Conservation (phyloP, 768 basidiomycete species). For the Leccinum rimulosum region DNA sequence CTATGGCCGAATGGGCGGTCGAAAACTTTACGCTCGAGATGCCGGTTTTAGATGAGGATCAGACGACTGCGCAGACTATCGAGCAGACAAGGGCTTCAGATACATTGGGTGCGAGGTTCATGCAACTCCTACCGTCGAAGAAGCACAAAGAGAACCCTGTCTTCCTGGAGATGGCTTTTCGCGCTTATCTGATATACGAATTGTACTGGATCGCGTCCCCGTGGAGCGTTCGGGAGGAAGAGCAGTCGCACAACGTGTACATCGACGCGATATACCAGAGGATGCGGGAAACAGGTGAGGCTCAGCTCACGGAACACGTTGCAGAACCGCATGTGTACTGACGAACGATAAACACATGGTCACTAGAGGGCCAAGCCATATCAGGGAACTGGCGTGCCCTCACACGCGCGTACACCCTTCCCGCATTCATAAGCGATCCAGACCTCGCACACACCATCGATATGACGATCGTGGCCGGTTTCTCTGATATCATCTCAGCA, state of each 20-base stretch:
- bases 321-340: background rate
- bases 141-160: slow-evolving; percentile 27
- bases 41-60: background rate
- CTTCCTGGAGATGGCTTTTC: slow-evolving; percentile 33
- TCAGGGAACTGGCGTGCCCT: slow-evolving; percentile 43
- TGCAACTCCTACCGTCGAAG: slow-evolving; percentile 19
- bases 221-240: slow-evolving; percentile 23
- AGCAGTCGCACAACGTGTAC: slow-evolving; percentile 15
- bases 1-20: slow-evolving; percentile 43
- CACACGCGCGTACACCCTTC: slow-evolving; percentile 25
- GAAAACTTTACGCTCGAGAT: slow-evolving; percentile 34
- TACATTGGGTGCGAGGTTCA: slow-evolving; percentile 15
- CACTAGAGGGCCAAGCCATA: slow-evolving; percentile 40
- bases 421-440: slow-evolving; percentile 12
- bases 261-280: slow-evolving; percentile 30
- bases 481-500: slow-evolving; percentile 26
- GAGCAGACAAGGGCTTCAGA: slow-evolving; percentile 13
- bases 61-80: background rate
- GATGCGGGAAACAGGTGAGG: slow-evolving; percentile 35
- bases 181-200: slow-evolving; percentile 23
- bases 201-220: slow-evolving; percentile 19
- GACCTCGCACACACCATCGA: slow-evolving; percentile 12
- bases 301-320: background rate
- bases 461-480: slow-evolving; percentile 14
- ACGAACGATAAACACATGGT: background rate